phyloP scores from a whole-genome alignment of 129 eudicot genomes.

The Glebionis coronaria region DNA sequence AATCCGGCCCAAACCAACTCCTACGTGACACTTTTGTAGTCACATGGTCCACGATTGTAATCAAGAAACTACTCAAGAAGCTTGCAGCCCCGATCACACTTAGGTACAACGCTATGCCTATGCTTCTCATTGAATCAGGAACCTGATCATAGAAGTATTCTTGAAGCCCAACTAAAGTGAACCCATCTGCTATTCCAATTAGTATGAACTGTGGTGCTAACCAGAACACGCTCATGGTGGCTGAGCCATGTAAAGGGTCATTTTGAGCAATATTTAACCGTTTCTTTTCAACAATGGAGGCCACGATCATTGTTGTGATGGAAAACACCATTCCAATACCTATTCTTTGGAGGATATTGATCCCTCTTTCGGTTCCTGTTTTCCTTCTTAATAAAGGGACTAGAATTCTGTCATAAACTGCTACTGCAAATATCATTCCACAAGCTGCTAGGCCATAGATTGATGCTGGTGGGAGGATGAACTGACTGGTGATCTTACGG shows the following conservation, averaged over 20 bases:
- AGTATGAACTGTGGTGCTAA: slow-evolving; percentile 71
- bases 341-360: slow-evolving; percentile 67
- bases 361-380: slow-evolving; percentile 75
- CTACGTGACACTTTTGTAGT: slow-evolving; percentile 38
- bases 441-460: slow-evolving; percentile 50
- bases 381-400: slow-evolving; percentile 48
- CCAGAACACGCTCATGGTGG: slow-evolving; percentile 72
- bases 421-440: slow-evolving; percentile 57
- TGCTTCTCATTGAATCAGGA: slow-evolving; percentile 85
- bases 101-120: slow-evolving; percentile 70
- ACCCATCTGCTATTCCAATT: slow-evolving; percentile 71
- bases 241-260: slow-evolving; percentile 39
- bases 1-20: slow-evolving; percentile 84
- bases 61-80: slow-evolving; percentile 72
- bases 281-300: slow-evolving; percentile 61
- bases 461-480: slow-evolving; percentile 76
- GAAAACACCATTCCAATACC: slow-evolving; percentile 76
- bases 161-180: slow-evolving; percentile 72
- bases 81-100: slow-evolving; percentile 74
- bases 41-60: slow-evolving; percentile 52
- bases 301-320: slow-evolving; percentile 44
- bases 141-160: slow-evolving; percentile 89
- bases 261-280: slow-evolving; percentile 31
- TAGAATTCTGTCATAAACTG: slow-evolving; percentile 54
- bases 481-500: slow-evolving; percentile 40